phyloP scores from a whole-genome alignment of 1,284 basidiomycete species.

The Inonotus hispidus region DNA sequence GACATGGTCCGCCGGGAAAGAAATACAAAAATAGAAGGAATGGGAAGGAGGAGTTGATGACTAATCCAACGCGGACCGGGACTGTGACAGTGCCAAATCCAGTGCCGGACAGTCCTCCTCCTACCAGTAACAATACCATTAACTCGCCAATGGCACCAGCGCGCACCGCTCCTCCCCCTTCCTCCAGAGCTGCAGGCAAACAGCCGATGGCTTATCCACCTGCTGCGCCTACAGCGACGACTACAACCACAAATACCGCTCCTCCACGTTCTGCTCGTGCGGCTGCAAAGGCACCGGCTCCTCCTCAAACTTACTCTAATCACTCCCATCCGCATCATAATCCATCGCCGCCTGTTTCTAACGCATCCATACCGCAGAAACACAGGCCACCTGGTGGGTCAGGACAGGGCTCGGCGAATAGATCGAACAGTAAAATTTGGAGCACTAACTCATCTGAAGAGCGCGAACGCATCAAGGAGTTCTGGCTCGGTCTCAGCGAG shows the following conservation, averaged over 20 bases:
- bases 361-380: constrained; percentile 46
- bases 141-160: constrained; percentile 38
- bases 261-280: constrained; percentile 46
- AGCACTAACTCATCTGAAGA: constrained; percentile 88
- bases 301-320: constrained; percentile 43
- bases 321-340: constrained; percentile 54
- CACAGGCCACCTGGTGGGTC: constrained; percentile 38
- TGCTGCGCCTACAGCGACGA: constrained; percentile 30
- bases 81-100: constrained; percentile 28
- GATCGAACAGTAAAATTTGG: constrained; percentile 74
- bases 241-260: constrained; percentile 29
- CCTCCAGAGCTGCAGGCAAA: constrained; percentile 22
- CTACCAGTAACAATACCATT: not conserved
- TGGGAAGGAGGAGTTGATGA: constrained; percentile 22
- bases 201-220: constrained; percentile 28
- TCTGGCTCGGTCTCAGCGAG: constrained; percentile 90
- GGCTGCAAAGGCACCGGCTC: constrained; percentile 64
- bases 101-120: constrained; percentile 6
- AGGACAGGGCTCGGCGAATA: constrained; percentile 28
- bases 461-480: constrained; percentile 94
- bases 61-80: constrained; percentile 22
- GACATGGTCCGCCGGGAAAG: constrained; percentile 32
- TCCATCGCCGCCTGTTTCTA: constrained; percentile 66
- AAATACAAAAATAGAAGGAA: constrained; percentile 30
- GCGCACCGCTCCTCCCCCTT: constrained; percentile 27